phyloP scores from a whole-genome alignment of 1,139 yeast genomes.

The Zygosaccharomyces sapae region DNA sequence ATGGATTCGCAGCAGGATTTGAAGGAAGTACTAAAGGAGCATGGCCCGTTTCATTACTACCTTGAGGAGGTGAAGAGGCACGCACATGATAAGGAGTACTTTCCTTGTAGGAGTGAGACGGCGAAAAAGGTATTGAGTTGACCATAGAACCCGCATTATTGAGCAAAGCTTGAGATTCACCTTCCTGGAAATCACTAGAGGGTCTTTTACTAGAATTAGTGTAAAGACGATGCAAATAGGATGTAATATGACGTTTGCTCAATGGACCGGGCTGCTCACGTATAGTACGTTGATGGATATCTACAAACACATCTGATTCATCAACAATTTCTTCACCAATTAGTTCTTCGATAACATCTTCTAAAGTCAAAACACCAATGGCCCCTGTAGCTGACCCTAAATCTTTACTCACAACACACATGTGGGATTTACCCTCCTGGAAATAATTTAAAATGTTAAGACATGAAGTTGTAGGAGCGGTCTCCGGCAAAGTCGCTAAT shows the following conservation, averaged over 20 bases:
- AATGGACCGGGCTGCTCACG: constrained; percentile 83
- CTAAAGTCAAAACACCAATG: constrained; percentile 84
- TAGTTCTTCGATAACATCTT: constrained; percentile 94
- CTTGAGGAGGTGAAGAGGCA: constrained; percentile 4
- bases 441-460: constrained; percentile 89
- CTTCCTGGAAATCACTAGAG: constrained; percentile 5
- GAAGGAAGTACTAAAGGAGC: constrained; percentile 44
- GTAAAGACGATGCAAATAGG: constrained; percentile 58
- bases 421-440: constrained; percentile 96
- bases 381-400: constrained; percentile 92
- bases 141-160: not conserved
- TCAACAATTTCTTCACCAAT: constrained; percentile 98
- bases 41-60: constrained; percentile 6
- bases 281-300: constrained; percentile 81
- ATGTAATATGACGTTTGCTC: constrained; percentile 64
- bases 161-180: constrained; percentile 6
- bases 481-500: constrained; percentile 92
- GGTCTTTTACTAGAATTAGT: constrained; percentile 18
- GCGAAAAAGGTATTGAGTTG: constrained; percentile 3
- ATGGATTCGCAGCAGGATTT: constrained; percentile 80
- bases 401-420: constrained; percentile 83
- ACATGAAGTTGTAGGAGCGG: constrained; percentile 87
- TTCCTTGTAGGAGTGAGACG: constrained; percentile 2
- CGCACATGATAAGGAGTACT: not conserved
- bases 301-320: constrained; percentile 93